phyloP scores from a whole-genome alignment of 345 rosid genomes.

The Hirschfeldia incana region DNA sequence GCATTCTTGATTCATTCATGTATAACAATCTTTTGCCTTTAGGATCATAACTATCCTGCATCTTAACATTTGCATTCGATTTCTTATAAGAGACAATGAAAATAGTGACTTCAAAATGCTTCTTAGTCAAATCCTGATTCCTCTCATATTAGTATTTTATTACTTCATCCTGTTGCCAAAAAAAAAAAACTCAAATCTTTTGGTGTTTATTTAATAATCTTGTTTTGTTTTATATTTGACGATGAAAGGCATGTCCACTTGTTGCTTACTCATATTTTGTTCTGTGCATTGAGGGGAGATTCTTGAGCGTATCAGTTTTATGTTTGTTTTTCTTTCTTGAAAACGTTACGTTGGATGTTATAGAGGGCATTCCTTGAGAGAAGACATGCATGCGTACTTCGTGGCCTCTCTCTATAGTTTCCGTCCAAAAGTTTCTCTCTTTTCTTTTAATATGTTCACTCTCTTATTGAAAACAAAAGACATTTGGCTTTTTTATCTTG shows the following conservation, averaged over 20 bases:
- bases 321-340: slow-evolving; percentile 14
- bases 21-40: too few species aligned
- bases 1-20: slow-evolving; percentile 4
- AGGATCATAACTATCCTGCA: not conserved
- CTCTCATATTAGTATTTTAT: not conserved
- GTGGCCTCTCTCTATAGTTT: slow-evolving; percentile 31
- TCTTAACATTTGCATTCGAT: not conserved
- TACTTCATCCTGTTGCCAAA: not conserved
- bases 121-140: slow-evolving; percentile 12
- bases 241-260: slow-evolving; percentile 40
- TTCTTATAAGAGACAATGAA: not conserved
- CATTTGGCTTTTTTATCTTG: slow-evolving; percentile 15
- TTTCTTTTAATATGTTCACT: not conserved
- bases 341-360: slow-evolving; percentile 11
- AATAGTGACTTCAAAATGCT: not conserved
- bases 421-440: slow-evolving; percentile 18
- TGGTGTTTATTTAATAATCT: not conserved
- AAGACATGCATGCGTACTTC: slow-evolving; percentile 35
- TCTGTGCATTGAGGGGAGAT: slow-evolving; percentile 17
- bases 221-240: not conserved
- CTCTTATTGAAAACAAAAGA: not conserved
- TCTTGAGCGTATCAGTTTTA: slow-evolving; percentile 20
- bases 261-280: slow-evolving; percentile 36
- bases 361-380: not conserved
- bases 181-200: not conserved